A percentile compares a stretch with the other conserved stretches of the same genome.
Evolutionary conservation across 805 yeast genomes (phyloP).

Genomic region (Millerozyma miso): DNA sequence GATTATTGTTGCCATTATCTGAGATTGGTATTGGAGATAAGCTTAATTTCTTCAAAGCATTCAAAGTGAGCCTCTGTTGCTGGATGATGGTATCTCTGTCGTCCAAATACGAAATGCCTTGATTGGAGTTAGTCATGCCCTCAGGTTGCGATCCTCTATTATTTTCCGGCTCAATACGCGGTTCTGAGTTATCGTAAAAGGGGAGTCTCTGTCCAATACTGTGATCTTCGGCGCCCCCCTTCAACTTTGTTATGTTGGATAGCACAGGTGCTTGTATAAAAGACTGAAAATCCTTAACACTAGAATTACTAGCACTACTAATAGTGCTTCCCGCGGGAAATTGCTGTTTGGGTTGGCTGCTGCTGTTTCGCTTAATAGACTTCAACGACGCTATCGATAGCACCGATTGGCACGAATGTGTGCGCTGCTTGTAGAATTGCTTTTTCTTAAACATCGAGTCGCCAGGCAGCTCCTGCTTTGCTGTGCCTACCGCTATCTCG

Average conservation of each 20-base stretch:
- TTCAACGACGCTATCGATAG: slow-evolving; percentile 41
- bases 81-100: slow-evolving; percentile 35
- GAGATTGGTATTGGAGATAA: slow-evolving; percentile 38
- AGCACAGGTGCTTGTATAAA: slow-evolving; percentile 45
- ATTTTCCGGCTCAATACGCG: neutral
- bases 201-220: slow-evolving; percentile 42
- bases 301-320: slow-evolving; percentile 19
- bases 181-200: slow-evolving; percentile 21
- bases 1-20: slow-evolving; percentile 20
- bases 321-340: slow-evolving; percentile 16
- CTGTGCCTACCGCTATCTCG: neutral
- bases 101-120: slow-evolving; percentile 12
- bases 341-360: slow-evolving; percentile 3
- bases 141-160: neutral
- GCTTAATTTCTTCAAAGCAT: slow-evolving; percentile 40
- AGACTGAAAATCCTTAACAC: slow-evolving; percentile 37
- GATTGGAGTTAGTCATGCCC: slow-evolving; percentile 1
- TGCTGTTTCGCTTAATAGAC: slow-evolving; percentile 28
- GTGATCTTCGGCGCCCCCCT: slow-evolving; percentile 22
- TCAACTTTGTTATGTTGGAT: slow-evolving; percentile 31
- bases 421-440: slow-evolving; percentile 31
- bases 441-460: slow-evolving; percentile 35
- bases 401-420: slow-evolving; percentile 43
- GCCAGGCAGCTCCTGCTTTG: slow-evolving; percentile 6
- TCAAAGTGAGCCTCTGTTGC: slow-evolving; percentile 39